Conservation (phyloP, 2,329 filamentous ascomycete genomes). For the Eutypella sp. region DNA sequence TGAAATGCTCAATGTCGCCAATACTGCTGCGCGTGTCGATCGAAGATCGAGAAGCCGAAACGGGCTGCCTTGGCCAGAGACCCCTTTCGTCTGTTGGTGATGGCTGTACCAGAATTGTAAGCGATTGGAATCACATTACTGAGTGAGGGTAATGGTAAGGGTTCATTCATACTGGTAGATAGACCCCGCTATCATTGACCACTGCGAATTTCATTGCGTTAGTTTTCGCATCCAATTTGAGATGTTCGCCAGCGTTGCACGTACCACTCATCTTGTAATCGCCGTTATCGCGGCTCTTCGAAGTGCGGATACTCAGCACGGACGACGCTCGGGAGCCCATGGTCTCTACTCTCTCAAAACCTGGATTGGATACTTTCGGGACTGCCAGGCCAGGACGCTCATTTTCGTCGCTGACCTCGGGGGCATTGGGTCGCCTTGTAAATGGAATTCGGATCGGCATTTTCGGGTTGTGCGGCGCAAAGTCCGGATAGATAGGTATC, state of each 20-base stretch:
- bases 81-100: constrained; percentile 81
- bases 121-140: no score
- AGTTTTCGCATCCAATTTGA: no score
- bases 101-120: constrained; percentile 49
- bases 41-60: constrained; percentile 46
- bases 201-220: constrained; percentile 49
- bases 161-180: constrained; percentile 73
- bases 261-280: constrained; percentile 79
- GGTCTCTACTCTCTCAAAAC: constrained; percentile 59
- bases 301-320: constrained; percentile 56
- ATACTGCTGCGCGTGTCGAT: constrained; percentile 53
- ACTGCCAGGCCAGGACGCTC: constrained; percentile 32
- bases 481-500: background rate
- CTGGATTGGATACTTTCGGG: constrained; percentile 39
- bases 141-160: constrained; percentile 6
- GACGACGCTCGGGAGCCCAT: constrained; percentile 59
- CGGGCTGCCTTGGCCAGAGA: constrained; percentile 61
- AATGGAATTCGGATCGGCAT: constrained; percentile 65
- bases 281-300: constrained; percentile 57
- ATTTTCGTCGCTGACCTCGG: constrained; percentile 49
- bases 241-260: no score
- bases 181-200: constrained; percentile 92
- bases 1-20: constrained; percentile 86
- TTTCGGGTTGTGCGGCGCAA: constrained; percentile 9
- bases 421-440: constrained; percentile 50